Evolutionary conservation across 768 basidiomycete species (phyloP), one percentile per base, ranked within the genome.

Genomic region (Tricholoma furcatifolium): DNA sequence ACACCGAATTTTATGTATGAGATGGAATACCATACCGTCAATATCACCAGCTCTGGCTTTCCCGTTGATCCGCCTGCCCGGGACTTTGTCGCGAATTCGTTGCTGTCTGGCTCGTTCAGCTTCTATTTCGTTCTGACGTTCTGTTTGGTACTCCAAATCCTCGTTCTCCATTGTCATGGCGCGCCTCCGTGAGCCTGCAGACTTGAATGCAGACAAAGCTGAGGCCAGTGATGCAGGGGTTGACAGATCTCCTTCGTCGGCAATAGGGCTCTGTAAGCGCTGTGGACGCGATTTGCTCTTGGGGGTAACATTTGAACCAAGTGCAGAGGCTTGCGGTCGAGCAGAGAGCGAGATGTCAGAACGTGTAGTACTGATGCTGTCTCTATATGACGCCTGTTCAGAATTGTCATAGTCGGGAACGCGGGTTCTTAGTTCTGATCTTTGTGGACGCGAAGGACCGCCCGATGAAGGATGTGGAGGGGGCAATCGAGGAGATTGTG

Each of bases 11-110:
- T 42, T 42, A 20, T 24, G 7, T 20, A 30, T 51, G 47, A 34
- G 20, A 30, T 32, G 36, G 32, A 31, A 18, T 11, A 15, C 71
- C 84, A 60, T 67, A 87, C 90, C 89, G 66, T 95, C 93, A 59
- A 96, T 91, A 64, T 93, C 91, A 6, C 90, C 92, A 42, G 81
- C 77, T 64, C 78, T 82, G 39, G 82, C 73, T 59, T 76, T 82
- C 34, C 80, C 78, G 43, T 75, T 81, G 11, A 66, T 62, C 54
- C 71, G 74, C 49, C 82, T 73, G 30, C 83, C 81, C 32, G 87
- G 84, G 24, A 80, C 81, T 63, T 80, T 84, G 51, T 88, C 85
- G 57, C 76, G 77, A 62, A 89, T 85, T 53, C 84, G 78, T 60
- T 82, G 81, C 61, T 91, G 88, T 42, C 83, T 78, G n/a, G 64